phyloP scores from a whole-genome alignment of 805 yeast species.

The Metschnikowia henanensis region DNA sequence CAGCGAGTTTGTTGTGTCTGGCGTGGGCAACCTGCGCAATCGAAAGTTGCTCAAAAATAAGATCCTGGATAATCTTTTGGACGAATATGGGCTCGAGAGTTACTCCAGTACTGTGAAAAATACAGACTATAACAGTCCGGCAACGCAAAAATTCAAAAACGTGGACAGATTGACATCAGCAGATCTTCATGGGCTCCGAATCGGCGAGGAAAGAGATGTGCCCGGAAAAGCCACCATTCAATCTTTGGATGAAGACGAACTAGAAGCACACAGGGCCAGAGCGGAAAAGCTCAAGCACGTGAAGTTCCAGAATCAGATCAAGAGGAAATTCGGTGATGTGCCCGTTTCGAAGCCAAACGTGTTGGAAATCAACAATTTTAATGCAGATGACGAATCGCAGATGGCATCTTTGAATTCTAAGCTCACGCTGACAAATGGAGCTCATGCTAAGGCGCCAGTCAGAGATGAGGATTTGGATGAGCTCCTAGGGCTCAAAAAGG shows the following conservation, averaged over 20 bases:
- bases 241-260: constrained; percentile 28
- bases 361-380: constrained; percentile 37
- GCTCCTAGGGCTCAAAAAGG: constrained; percentile 8
- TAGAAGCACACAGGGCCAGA: constrained; percentile 25
- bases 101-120: constrained; percentile 29
- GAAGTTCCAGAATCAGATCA: constrained; percentile 29
- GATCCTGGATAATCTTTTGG: constrained; percentile 32
- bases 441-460: background rate
- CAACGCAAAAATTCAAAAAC: constrained; percentile 17
- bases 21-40: constrained; percentile 19
- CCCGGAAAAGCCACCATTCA: constrained; percentile 13
- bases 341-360: constrained; percentile 19
- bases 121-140: constrained; percentile 30
- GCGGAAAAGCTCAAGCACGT: constrained; percentile 26
- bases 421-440: constrained; percentile 12
- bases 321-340: constrained; percentile 25
- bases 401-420: constrained; percentile 25
- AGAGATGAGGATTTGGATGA: constrained; percentile 15
- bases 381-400: constrained; percentile 24
- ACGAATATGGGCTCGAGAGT: constrained; percentile 39
- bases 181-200: constrained; percentile 36
- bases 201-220: constrained; percentile 25
- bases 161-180: constrained; percentile 25
- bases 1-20: constrained; percentile 18
- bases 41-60: constrained; percentile 32